A percentile compares a stretch with the other conserved stretches of the same genome.
phyloP scores from a whole-genome alignment of 2,329 filamentous ascomycete species.

The Exophiala lecanii-corni region DNA sequence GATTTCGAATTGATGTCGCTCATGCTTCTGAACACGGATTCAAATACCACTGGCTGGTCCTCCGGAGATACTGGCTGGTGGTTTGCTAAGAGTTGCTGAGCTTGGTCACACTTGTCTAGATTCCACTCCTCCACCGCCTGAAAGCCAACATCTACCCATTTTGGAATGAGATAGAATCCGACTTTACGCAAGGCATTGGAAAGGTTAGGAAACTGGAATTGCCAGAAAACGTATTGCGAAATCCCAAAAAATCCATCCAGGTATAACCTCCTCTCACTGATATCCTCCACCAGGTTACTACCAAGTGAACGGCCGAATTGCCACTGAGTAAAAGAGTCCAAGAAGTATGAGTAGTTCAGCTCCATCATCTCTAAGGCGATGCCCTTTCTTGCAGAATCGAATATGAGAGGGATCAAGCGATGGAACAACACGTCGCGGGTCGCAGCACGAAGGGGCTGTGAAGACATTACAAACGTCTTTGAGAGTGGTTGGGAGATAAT shows the following conservation, averaged over 20 bases:
- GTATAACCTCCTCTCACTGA: conserved; percentile 55
- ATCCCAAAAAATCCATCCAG: conserved; percentile 38
- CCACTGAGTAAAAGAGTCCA: conserved; percentile 72
- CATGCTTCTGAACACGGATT: conserved; percentile 34
- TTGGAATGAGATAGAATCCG: conserved; percentile 58
- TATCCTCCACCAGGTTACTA: conserved; percentile 60
- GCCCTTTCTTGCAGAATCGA: conserved; percentile 18
- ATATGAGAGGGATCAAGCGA: conserved; percentile 53
- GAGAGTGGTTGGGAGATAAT: conserved; percentile 78
- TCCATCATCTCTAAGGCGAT: conserved; percentile 50
- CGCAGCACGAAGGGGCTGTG: conserved; percentile 27
- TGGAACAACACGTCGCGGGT: conserved; percentile 47
- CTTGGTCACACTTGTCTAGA: conserved; percentile 52
- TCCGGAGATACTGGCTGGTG: conserved; percentile 31
- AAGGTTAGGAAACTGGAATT: conserved; percentile 53
- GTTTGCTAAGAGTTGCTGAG: conserved; percentile 41
- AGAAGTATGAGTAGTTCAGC: conserved; percentile 63
- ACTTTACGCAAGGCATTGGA: conserved; percentile 38
- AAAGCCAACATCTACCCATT: conserved; percentile 64
- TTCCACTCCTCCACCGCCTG: conserved; percentile 64
- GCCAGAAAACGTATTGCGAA: conserved; percentile 1
- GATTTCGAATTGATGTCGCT: conserved; percentile 52
- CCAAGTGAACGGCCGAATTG: conserved; percentile 62
- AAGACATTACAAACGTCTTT: conserved; percentile 65
- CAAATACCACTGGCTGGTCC: conserved; percentile 40